phyloP scores from a whole-genome alignment of 2,329 filamentous ascomycete genomes.

The Alternaria viburni region DNA sequence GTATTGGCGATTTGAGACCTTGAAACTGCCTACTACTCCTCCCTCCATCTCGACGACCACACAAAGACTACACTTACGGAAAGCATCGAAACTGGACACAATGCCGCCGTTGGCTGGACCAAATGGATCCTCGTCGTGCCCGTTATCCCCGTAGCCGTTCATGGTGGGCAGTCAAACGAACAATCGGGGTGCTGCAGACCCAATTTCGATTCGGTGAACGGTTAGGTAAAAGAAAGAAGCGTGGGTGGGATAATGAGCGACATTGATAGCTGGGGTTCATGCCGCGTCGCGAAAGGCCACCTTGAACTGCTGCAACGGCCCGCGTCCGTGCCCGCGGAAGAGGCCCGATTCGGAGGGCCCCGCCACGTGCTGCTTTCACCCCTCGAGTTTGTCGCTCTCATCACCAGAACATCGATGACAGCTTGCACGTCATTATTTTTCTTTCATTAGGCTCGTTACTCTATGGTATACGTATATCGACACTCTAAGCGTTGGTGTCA shows the following conservation, averaged over 20 bases:
- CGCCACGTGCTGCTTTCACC: slow-evolving; percentile 10
- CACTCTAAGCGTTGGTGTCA: slow-evolving; percentile 10
- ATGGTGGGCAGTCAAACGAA: slow-evolving; percentile 55
- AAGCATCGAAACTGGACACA: slow-evolving; percentile 89
- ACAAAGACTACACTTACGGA: slow-evolving; percentile 68
- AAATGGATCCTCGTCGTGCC: slow-evolving; percentile 80
- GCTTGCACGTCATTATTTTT: neutral
- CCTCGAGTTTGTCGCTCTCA: neutral
- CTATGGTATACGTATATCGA: slow-evolving; percentile 2
- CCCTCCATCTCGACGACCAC: neutral
- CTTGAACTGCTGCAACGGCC: slow-evolving; percentile 37
- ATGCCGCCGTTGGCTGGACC: slow-evolving; percentile 68
- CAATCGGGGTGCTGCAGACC: slow-evolving; percentile 33
- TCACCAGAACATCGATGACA: neutral
- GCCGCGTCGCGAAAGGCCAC: slow-evolving; percentile 43
- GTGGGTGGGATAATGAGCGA: slow-evolving; percentile 25
- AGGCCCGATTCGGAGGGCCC: slow-evolving; percentile 21
- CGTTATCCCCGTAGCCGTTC: slow-evolving; percentile 75
- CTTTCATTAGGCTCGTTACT: neutral
- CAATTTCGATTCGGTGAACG: slow-evolving; percentile 25
- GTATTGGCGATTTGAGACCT: neutral
- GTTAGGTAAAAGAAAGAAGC: slow-evolving; percentile 9
- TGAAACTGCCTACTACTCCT: neutral
- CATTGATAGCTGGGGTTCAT: slow-evolving; percentile 14
- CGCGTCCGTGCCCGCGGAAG: slow-evolving; percentile 28